Percentiles rank a stretch among this genome's conserved stretches.
Conservation (phyloP, 768 basidiomycete genomes). For the Lactarius pseudohatsudake region DNA sequence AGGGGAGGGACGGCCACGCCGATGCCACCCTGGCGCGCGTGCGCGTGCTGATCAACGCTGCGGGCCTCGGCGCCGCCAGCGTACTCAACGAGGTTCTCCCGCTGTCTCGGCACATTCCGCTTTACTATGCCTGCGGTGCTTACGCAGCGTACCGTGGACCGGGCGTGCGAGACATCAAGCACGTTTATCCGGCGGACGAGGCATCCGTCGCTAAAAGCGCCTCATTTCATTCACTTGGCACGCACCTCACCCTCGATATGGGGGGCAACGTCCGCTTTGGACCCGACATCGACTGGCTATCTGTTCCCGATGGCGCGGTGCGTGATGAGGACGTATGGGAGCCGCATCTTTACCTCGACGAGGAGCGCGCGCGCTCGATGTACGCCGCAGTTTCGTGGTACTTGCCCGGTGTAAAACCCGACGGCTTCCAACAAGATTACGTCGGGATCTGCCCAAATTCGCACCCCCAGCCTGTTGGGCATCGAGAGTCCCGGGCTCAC, state of each 20-base stretch:
- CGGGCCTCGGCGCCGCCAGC: constrained; percentile 71
- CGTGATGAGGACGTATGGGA: constrained; percentile 79
- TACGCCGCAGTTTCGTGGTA: constrained; percentile 70
- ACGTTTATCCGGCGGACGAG: constrained; percentile 89
- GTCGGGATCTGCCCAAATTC: constrained; percentile 84
- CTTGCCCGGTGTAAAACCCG: constrained; percentile 58
- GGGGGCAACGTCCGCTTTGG: constrained; percentile 87
- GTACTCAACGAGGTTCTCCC: constrained; percentile 71
- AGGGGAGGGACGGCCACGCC: constrained; percentile 37
- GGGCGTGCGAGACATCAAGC: constrained; percentile 62
- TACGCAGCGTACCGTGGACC: constrained; percentile 88
- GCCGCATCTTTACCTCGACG: constrained; percentile 60
- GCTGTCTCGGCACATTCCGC: constrained; percentile 55
- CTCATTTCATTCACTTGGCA: constrained; percentile 82
- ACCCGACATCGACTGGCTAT: constrained; percentile 88
- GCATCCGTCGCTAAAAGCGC: constrained; percentile 49
- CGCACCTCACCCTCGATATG: constrained; percentile 87
- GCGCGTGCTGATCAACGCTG: constrained; percentile 76
- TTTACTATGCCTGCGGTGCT: constrained; percentile 81
- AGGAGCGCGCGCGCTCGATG: constrained; percentile 62
- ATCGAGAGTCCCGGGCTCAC: constrained; percentile 95
- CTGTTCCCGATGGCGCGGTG: constrained; percentile 45
- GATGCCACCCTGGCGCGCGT: constrained; percentile 73
- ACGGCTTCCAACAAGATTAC: constrained; percentile 77
- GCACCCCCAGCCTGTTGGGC: constrained; percentile 78